Base-by-base conservation (phyloP, 768 basidiomycete species). In the Lactarius deliciosus region DNA sequence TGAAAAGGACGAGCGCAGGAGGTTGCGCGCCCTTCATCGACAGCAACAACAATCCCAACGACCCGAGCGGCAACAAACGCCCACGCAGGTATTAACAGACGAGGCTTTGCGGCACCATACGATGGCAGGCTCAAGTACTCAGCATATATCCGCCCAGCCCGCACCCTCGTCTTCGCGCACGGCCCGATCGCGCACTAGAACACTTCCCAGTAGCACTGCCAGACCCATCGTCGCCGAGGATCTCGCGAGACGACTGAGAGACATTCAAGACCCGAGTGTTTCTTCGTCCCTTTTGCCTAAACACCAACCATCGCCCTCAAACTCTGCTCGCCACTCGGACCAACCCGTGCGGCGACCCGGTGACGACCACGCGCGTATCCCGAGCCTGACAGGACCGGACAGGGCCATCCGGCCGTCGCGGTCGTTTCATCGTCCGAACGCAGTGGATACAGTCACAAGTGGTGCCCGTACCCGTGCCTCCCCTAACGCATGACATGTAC, bases 1-100 rank as follows among this genome's bases (percentile, higher is more conserved):
- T 68, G 91, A 93, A 74, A 79, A 85, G 36, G 84, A 87, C 41
- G 81, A 83, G 67, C 80, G 86, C 60, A 81, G 81, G 70, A 75
- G 80, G 53, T 68, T 67, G 47, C 74, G 68, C 30, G 71, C 69
- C 43, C 68, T 67, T 57, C 72, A 15, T 58, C 72, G 59, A 28
- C 63, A 43, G 64, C 76, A 65, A 28, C 59, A 65, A 38, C 57
- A 40, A 30, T 1, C 47, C 47, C 57, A 43, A 18, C 47, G 25
- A n/a, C 50, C 11, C 5, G 50, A 41, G 34, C 65, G 25, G 38
- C 63, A 50, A n/a, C 45, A 47, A 54, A 58, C 32, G 20, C 50
- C 28, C 28, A 59, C 50, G 20, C 62, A 59, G 57, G 41, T 38
- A 38, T 25, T 25, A 20, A n/a, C 18, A 10, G 56, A 43, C n/a